phyloP scores from a whole-genome alignment of 768 basidiomycete genomes.

The Trametes sanguinea region DNA sequence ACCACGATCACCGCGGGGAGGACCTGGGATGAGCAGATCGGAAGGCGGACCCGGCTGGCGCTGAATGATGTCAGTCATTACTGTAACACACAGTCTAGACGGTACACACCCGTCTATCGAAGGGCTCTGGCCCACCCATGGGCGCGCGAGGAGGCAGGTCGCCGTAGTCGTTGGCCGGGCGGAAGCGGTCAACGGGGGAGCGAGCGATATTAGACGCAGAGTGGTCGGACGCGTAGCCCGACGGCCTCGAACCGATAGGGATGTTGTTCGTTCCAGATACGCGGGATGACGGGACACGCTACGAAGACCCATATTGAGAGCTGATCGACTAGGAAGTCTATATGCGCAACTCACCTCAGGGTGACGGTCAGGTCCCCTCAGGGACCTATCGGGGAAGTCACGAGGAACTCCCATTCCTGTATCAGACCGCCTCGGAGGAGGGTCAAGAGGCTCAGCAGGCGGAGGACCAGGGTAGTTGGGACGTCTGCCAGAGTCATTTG shows the following conservation, averaged over 20 bases:
- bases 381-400: conserved; percentile 1
- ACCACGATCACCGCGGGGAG: conserved; percentile 1
- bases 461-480: neutral
- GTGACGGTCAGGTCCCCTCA: neutral
- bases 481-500: conserved; percentile 2
- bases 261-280: conserved; percentile 19
- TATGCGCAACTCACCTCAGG: conserved; percentile 2
- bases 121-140: neutral
- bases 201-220: neutral
- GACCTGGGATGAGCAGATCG: neutral
- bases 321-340: too few species aligned
- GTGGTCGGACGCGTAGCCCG: neutral
- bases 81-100: too few species aligned
- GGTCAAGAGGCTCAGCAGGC: neutral
- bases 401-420: neutral
- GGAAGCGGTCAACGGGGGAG: conserved; percentile 2
- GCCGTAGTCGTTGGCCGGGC: neutral
- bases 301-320: neutral
- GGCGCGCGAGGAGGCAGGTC: neutral
- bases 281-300: conserved; percentile 5
- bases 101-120: conserved; percentile 9
- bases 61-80: neutral
- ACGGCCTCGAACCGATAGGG: conserved; percentile 9
- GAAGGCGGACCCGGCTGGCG: neutral
- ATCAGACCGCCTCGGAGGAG: neutral